Evolutionary conservation across 2,329 filamentous ascomycete genomes (phyloP).

Genomic region (Botryotinia convoluta): DNA sequence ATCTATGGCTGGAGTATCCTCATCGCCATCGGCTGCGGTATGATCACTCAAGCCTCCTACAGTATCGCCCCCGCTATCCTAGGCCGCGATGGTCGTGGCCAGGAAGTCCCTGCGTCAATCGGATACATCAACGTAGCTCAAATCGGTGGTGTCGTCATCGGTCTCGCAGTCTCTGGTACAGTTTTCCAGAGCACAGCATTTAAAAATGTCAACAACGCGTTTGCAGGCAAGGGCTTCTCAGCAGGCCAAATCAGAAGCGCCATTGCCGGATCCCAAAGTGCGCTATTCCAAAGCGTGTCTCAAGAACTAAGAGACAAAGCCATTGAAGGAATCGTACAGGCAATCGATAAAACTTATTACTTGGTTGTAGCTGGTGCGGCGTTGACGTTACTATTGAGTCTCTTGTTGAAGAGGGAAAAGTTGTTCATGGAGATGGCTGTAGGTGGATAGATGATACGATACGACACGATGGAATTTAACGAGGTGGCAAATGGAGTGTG

Average conservation of each 20-base stretch:
- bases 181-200: constrained; percentile 40
- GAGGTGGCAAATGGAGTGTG: not conserved
- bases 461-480: not conserved
- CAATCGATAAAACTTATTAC: constrained; percentile 35
- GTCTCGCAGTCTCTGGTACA: constrained; percentile 38
- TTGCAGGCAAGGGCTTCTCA: constrained; percentile 26
- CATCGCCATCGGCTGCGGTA: constrained; percentile 42
- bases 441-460: not conserved
- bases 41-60: constrained; percentile 24
- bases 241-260: constrained; percentile 31
- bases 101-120: constrained; percentile 34
- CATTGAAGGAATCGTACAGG: constrained; percentile 33
- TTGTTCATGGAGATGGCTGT: constrained; percentile 21
- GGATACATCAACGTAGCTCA: constrained; percentile 40
- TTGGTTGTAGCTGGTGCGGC: constrained; percentile 35
- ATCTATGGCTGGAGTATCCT: constrained; percentile 41
- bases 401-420: constrained; percentile 35
- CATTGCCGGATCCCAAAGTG: constrained; percentile 25
- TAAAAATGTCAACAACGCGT: constrained; percentile 30
- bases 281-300: constrained; percentile 19
- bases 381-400: constrained; percentile 29
- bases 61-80: constrained; percentile 35
- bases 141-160: constrained; percentile 37
- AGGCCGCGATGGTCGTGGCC: constrained; percentile 24
- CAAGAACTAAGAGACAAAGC: constrained; percentile 26